These are phyloP conservation scores for Saccharomycopsis fodiens DNA, from an alignment of 805 yeast species.

Conservation along the genomic window DNA sequence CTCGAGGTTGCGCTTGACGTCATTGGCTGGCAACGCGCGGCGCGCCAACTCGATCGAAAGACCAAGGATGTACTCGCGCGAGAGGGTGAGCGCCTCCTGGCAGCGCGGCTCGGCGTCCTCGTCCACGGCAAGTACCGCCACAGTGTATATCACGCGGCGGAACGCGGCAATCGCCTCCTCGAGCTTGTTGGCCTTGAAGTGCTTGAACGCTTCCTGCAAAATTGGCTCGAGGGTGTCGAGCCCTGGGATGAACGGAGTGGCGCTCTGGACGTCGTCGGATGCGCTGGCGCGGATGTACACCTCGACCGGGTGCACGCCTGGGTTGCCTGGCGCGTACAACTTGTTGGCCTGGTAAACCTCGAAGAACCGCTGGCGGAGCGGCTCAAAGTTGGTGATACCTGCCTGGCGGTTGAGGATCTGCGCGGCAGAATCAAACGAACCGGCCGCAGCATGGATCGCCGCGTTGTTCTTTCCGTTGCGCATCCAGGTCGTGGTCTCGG, in stretches of 20 bases:
- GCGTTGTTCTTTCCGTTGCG: constrained; percentile 75
- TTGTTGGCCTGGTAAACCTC: constrained; percentile 80
- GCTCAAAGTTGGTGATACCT: constrained; percentile 82
- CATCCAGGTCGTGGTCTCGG: constrained; percentile 66
- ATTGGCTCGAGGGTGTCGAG: constrained; percentile 53
- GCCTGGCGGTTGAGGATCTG: constrained; percentile 84
- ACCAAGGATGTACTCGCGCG: constrained; percentile 89
- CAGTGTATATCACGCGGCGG: constrained; percentile 70
- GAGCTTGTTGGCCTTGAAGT: constrained; percentile 77
- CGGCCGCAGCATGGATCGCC: constrained; percentile 91
- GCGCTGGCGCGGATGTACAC: constrained; percentile 58
- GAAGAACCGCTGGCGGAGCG: constrained; percentile 73
- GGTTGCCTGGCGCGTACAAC: constrained; percentile 64
- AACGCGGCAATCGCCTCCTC: constrained; percentile 74
- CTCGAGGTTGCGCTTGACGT: constrained; percentile 81
- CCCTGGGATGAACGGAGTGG: constrained; percentile 70
- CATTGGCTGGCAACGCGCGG: constrained; percentile 65
- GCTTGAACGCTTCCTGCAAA: constrained; percentile 66
- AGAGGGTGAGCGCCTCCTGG: constrained; percentile 56
- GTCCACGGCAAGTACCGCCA: constrained; percentile 63
- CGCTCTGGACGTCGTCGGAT: constrained; percentile 39
- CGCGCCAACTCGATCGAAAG: constrained; percentile 85
- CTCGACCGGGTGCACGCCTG: constrained; percentile 63
- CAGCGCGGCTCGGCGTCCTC: constrained; percentile 76
- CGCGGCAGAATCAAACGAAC: constrained; percentile 93